Conservation (phyloP, 176 grass and related monocot genomes). For the Hsuehochloa calcarea region DNA sequence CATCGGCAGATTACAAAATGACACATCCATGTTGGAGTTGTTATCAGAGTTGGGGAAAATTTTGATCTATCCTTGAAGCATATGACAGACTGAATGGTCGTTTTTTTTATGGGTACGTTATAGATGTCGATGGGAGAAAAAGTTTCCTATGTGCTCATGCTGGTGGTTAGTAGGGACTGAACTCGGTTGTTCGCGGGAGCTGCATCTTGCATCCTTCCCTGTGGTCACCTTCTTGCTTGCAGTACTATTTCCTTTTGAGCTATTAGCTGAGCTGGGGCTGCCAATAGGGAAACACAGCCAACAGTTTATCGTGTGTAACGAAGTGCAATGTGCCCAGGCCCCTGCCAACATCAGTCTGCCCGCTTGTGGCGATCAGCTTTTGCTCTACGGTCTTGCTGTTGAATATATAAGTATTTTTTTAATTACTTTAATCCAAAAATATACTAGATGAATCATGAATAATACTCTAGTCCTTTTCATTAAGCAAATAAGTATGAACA, state of each 20-base stretch:
- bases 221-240: neutral
- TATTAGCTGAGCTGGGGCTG: too few species aligned
- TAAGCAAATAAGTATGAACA: too few species aligned
- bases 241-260: too few species aligned
- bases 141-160: neutral
- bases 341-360: too few species aligned
- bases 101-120: neutral
- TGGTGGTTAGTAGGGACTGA: neutral
- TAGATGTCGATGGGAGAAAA: neutral
- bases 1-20: neutral
- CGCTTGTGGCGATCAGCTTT: neutral
- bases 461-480: too few species aligned
- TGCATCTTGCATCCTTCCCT: neutral
- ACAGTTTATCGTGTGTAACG: too few species aligned
- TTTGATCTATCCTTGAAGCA: neutral
- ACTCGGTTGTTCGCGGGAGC: neutral
- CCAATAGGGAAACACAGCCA: too few species aligned
- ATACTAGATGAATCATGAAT: too few species aligned
- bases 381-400: neutral
- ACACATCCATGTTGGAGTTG: neutral
- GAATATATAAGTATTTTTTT: too few species aligned
- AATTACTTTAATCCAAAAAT: too few species aligned
- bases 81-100: neutral
- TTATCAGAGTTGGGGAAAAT: neutral
- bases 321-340: too few species aligned